Evolutionary conservation across 2,329 filamentous ascomycete genomes (phyloP).

Genomic region (Colletotrichum theobromicola): DNA sequence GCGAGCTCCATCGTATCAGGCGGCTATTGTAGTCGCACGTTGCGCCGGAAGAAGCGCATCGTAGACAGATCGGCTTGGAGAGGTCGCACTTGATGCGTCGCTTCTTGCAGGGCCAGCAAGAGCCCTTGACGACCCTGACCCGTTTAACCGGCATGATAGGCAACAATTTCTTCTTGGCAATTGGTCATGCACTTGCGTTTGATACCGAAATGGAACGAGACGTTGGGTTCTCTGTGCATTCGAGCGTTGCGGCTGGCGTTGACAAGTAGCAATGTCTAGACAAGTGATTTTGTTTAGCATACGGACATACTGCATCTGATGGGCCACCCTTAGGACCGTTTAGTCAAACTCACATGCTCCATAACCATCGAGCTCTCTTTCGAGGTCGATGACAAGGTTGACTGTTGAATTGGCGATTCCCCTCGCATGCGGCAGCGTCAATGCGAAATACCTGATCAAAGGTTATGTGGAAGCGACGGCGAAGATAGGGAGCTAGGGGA

Average conservation of each 20-base stretch:
- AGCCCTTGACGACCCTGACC: constrained; percentile 38
- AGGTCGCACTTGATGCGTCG: constrained; percentile 49
- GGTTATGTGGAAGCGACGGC: background rate
- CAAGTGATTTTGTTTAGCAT: background rate
- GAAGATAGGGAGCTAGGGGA: background rate
- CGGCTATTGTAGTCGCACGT: constrained; percentile 42
- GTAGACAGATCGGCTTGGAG: constrained; percentile 38
- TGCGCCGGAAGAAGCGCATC: constrained; percentile 29
- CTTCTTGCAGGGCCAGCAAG: constrained; percentile 50
- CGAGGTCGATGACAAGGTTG: background rate
- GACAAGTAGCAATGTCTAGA: background rate
- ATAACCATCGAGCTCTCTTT: background rate
- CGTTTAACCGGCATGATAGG: background rate
- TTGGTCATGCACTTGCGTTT: background rate
- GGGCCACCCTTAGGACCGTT: too few species aligned
- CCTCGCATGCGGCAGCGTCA: background rate
- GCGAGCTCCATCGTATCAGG: constrained; percentile 46
- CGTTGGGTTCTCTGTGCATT: background rate
- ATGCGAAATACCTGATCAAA: background rate
- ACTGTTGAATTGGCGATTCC: background rate
- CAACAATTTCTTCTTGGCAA: background rate
- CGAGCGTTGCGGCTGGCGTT: background rate
- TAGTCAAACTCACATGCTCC: background rate
- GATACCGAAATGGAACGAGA: background rate
- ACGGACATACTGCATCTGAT: background rate